Evolutionary conservation across 2,329 filamentous ascomycete species (phyloP).

Genomic region (Fonsecaea multimorphosa): DNA sequence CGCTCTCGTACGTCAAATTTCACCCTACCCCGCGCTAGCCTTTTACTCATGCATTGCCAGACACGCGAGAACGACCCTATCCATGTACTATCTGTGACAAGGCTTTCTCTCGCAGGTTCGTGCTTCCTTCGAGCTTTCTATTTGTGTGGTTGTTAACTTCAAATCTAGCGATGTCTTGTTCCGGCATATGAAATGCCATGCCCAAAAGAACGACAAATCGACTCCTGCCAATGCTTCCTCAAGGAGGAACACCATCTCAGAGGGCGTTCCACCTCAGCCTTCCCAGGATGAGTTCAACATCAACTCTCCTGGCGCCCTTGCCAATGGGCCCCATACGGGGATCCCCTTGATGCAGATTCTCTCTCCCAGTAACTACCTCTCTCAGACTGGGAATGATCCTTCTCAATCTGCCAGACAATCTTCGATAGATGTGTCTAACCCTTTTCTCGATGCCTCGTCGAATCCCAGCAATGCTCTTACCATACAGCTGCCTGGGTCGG

Average conservation of each 20-base stretch:
- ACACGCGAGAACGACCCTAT: slow-evolving; percentile 62
- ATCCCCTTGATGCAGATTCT: slow-evolving; percentile 37
- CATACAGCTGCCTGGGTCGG: slow-evolving; percentile 24
- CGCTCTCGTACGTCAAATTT: slow-evolving; percentile 57
- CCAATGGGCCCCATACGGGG: slow-evolving; percentile 22
- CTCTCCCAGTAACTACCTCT: slow-evolving; percentile 32
- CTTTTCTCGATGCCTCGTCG: slow-evolving; percentile 26
- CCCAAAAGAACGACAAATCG: slow-evolving; percentile 48
- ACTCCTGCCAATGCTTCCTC: slow-evolving; percentile 40
- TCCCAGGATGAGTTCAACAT: slow-evolving; percentile 39
- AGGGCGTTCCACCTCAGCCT: slow-evolving; percentile 35
- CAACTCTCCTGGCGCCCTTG: slow-evolving; percentile 39
- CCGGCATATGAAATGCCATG: slow-evolving; percentile 59
- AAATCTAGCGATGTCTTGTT: slow-evolving; percentile 56
- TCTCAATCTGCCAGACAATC: slow-evolving; percentile 25
- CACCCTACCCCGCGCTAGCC: slow-evolving; percentile 5
- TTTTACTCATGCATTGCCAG: slow-evolving; percentile 43
- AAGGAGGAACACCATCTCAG: slow-evolving; percentile 41
- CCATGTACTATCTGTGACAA: slow-evolving; percentile 61
- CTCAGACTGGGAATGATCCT: slow-evolving; percentile 22
- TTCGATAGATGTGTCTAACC: slow-evolving; percentile 29
- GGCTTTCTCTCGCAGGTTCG: slow-evolving; percentile 60
- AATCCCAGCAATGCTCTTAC: slow-evolving; percentile 25
- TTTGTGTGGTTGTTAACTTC: slow-evolving; percentile 31
- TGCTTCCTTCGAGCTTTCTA: background rate